Evolutionary conservation across 306 rosid genomes (phyloP).

Genomic region (Abrus precatorius): DNA sequence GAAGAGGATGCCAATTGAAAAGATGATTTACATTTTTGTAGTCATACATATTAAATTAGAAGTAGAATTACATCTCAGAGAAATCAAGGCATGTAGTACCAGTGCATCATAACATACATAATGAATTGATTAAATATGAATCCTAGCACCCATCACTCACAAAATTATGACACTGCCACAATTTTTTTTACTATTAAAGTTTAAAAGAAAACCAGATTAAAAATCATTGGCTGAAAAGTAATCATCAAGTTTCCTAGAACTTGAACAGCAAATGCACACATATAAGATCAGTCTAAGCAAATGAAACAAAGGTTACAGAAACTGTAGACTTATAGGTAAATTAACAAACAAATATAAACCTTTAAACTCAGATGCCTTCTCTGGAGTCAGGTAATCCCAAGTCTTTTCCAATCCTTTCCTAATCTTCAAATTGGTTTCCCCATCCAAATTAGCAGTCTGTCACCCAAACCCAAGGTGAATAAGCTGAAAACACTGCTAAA

Average conservation of each 20-base stretch:
- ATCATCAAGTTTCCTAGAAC: constrained; percentile 31
- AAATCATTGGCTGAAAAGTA: constrained; percentile 20
- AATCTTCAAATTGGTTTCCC: constrained; percentile 97
- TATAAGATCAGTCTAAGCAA: constrained; percentile 14
- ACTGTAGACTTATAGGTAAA: constrained; percentile 26
- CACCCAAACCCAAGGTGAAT: constrained; percentile 41
- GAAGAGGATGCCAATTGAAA: constrained; percentile 4
- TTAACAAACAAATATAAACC: constrained; percentile 57
- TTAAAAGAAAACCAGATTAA: constrained; percentile 1
- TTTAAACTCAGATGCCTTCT: constrained; percentile 85
- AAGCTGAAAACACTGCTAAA: constrained; percentile 33
- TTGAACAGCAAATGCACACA: constrained; percentile 20
- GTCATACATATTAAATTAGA: constrained; percentile 30
- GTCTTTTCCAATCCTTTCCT: constrained; percentile 92
- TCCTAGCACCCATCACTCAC: constrained; percentile 6
- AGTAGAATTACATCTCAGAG: constrained; percentile 35
- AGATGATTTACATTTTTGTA: constrained; percentile 17
- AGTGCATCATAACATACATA: constrained; percentile 25
- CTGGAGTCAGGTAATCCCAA: constrained; percentile 91
- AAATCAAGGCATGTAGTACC: constrained; percentile 20
- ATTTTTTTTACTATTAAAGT: not conserved
- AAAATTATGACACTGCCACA: constrained; percentile 7
- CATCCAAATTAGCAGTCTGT: constrained; percentile 97
- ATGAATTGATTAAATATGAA: constrained; percentile 39
- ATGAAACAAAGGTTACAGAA: constrained; percentile 1